phyloP scores from a whole-genome alignment of 2,329 filamentous ascomycete genomes.

The Penicillium brasilianum region DNA sequence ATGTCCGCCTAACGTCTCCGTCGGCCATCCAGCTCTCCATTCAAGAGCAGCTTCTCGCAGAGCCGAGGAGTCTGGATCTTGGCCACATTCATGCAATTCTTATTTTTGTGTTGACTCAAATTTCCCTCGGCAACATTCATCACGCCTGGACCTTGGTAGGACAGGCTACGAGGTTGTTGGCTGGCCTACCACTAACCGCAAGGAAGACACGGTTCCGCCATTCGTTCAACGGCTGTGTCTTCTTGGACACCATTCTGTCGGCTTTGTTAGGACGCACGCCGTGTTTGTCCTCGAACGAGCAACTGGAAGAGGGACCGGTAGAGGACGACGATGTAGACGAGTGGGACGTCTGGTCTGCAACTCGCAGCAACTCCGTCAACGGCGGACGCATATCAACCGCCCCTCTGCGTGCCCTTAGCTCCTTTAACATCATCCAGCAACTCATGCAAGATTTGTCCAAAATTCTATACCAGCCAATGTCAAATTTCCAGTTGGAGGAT shows the following conservation, averaged over 20 bases:
- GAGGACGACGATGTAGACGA: slow-evolving; percentile 28
- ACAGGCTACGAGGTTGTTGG: slow-evolving; percentile 58
- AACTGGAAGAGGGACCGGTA: slow-evolving; percentile 8
- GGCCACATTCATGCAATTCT: slow-evolving; percentile 58
- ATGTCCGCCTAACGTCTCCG: background rate
- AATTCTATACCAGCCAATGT: background rate
- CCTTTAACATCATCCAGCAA: slow-evolving; percentile 20
- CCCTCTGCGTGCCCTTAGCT: slow-evolving; percentile 23
- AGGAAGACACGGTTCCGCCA: slow-evolving; percentile 20
- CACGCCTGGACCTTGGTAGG: slow-evolving; percentile 65
- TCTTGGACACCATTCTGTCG: slow-evolving; percentile 26
- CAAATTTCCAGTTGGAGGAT: background rate
- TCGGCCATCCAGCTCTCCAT: slow-evolving; percentile 16
- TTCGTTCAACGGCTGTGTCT: slow-evolving; percentile 21
- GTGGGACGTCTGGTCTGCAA: slow-evolving; percentile 25
- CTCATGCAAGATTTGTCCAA: slow-evolving; percentile 18
- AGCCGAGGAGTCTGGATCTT: slow-evolving; percentile 51
- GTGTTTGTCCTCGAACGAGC: slow-evolving; percentile 14
- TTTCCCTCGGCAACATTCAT: slow-evolving; percentile 57
- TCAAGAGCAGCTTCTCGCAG: slow-evolving; percentile 12
- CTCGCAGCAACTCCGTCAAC: background rate
- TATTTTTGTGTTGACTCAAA: slow-evolving; percentile 62
- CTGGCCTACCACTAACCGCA: background rate
- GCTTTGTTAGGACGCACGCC: slow-evolving; percentile 16
- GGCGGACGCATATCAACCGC: slow-evolving; percentile 6